Evolutionary conservation across 2,329 filamentous ascomycete genomes (phyloP).

Genomic region (Monilinia fructigena): DNA sequence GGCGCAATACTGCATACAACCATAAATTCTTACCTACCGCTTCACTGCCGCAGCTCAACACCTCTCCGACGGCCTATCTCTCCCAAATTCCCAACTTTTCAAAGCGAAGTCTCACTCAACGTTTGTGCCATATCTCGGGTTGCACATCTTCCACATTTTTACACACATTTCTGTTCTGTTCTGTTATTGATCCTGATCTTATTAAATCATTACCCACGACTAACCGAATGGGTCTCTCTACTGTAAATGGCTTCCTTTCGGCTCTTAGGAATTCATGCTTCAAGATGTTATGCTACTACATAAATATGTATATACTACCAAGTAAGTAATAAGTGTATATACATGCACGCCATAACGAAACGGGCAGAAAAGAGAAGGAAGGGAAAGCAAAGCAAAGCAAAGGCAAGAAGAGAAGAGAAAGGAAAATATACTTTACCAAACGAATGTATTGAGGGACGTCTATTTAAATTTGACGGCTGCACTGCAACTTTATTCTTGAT

Average conservation of each 20-base stretch:
- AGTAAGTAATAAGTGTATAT: neutral
- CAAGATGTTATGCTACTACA: neutral
- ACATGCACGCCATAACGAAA: slow-evolving; percentile 11
- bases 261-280: neutral
- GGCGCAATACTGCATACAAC: neutral
- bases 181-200: too few species aligned
- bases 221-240: neutral
- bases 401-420: neutral
- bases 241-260: neutral
- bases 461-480: slow-evolving; percentile 11
- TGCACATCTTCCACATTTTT: neutral
- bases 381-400: too few species aligned
- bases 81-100: neutral
- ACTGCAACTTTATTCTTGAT: slow-evolving; percentile 11
- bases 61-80: slow-evolving; percentile 4
- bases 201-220: neutral
- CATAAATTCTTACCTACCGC: slow-evolving; percentile 15
- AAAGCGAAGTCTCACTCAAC: slow-evolving; percentile 1
- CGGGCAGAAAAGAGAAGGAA: neutral
- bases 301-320: neutral
- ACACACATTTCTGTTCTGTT: neutral
- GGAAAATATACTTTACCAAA: neutral
- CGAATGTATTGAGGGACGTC: neutral
- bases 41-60: slow-evolving; percentile 15
- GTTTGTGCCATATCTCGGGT: slow-evolving; percentile 21